Evolutionary conservation across 805 yeast species (phyloP).

Genomic region (Wickerhamomyces mucosus): DNA sequence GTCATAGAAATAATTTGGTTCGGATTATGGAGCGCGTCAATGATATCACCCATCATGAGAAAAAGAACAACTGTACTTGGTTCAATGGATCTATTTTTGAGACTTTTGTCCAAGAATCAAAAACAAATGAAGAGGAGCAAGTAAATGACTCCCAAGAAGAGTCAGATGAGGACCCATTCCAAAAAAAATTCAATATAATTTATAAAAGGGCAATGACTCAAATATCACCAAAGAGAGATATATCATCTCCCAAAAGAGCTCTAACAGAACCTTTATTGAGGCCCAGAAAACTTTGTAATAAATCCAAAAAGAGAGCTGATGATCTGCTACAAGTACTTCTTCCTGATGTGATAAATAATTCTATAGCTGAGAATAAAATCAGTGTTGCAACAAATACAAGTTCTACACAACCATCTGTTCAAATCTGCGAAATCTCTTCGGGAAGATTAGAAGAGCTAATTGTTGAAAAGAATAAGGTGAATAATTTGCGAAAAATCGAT

Average conservation of each 20-base stretch:
- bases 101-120: too few species aligned
- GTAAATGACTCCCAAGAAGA: slow-evolving; percentile 16
- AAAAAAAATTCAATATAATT: too few species aligned
- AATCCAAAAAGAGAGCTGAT: background rate
- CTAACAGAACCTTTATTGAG: slow-evolving; percentile 2
- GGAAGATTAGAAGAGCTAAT: background rate
- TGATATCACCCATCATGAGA: too few species aligned
- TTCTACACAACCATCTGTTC: background rate
- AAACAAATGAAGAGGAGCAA: slow-evolving; percentile 8
- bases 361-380: slow-evolving; percentile 2
- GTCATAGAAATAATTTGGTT: too few species aligned
- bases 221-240: background rate
- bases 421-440: background rate
- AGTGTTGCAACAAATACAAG: slow-evolving; percentile 3
- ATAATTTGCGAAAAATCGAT: background rate
- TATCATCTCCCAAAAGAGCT: slow-evolving; percentile 5
- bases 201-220: slow-evolving; percentile 3
- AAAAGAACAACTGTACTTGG: too few species aligned
- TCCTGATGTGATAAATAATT: slow-evolving; percentile 4
- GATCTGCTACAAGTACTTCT: slow-evolving; percentile 4
- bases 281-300: background rate
- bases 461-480: background rate
- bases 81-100: slow-evolving; percentile 2
- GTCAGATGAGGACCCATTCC: slow-evolving; percentile 9
- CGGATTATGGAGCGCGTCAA: too few species aligned